Evolutionary conservation across 192 early-diverging fungal genomes (phyloP).

Genomic region (Linnemannia elongata): DNA sequence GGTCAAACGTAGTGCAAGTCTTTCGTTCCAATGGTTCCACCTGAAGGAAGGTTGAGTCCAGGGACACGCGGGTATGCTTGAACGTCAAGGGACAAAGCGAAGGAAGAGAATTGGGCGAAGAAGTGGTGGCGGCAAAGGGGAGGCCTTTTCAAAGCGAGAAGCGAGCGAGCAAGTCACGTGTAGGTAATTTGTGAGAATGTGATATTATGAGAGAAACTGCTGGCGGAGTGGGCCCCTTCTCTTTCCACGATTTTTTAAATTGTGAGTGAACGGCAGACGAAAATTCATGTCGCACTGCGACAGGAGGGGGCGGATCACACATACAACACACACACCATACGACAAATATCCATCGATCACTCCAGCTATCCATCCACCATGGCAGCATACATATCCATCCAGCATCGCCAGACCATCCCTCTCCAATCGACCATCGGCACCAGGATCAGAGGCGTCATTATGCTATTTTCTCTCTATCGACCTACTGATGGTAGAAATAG

Average conservation of each 20-base stretch:
- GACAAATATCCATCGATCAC: constrained; percentile 1
- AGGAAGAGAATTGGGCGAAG: not conserved
- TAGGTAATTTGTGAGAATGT: not conserved
- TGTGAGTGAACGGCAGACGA: constrained; percentile 11
- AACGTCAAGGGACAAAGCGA: not conserved
- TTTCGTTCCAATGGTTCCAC: not conserved
- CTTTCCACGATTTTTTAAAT: constrained; percentile 13
- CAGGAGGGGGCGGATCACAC: not conserved
- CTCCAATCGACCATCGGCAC: not conserved
- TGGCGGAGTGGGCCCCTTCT: constrained; percentile 6
- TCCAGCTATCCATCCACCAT: constrained; percentile 4
- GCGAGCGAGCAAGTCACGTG: not conserved
- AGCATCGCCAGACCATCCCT: not conserved
- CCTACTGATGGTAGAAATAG: not conserved
- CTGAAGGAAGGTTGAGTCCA: not conserved
- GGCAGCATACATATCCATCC: not conserved
- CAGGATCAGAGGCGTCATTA: not conserved
- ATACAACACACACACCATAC: not conserved
- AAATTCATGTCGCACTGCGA: not conserved
- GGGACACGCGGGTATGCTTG: not conserved
- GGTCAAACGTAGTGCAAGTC: not conserved
- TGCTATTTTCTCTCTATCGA: not conserved
- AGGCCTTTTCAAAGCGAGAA: not conserved
- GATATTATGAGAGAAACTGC: not conserved
- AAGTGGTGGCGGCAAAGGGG: not conserved